Conservation (phyloP, 23 red algal species). For the Agarophyton chilense region DNA sequence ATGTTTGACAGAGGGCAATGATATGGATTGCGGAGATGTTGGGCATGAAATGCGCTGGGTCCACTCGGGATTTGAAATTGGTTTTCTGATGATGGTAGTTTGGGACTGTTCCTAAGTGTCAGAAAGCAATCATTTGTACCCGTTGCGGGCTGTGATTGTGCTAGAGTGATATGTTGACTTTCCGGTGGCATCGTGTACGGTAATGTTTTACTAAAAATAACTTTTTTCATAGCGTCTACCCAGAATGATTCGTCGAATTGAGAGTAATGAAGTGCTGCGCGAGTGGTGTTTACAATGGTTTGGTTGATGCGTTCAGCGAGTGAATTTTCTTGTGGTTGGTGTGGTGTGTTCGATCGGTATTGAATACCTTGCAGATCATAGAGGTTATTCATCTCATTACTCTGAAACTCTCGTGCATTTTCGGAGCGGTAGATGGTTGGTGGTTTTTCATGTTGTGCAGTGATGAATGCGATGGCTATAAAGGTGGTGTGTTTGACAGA, state of each 20-base stretch:
- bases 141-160: background rate
- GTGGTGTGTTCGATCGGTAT: background rate
- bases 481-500: too few relatives aligned
- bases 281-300: constrained; percentile 1
- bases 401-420: constrained; percentile 25
- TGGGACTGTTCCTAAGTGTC: background rate
- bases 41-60: background rate
- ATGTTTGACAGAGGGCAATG: background rate
- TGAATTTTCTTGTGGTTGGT: constrained; percentile 29
- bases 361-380: background rate
- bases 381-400: background rate
- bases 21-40: background rate
- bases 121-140: background rate
- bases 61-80: background rate
- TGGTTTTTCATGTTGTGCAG: background rate
- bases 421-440: background rate
- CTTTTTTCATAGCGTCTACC: constrained; percentile 7
- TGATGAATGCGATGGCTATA: too few relatives aligned
- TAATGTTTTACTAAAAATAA: constrained; percentile 27
- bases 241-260: background rate
- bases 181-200: background rate
- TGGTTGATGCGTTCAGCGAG: constrained; percentile 23
- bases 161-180: background rate
- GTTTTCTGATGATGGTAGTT: background rate
- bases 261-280: too few relatives aligned